Percentiles rank a stretch among this genome's conserved stretches.
These are phyloP conservation scores for Penicillium olsonii DNA, from an alignment of 2,329 filamentous ascomycete genomes.

Conservation along the genomic window DNA sequence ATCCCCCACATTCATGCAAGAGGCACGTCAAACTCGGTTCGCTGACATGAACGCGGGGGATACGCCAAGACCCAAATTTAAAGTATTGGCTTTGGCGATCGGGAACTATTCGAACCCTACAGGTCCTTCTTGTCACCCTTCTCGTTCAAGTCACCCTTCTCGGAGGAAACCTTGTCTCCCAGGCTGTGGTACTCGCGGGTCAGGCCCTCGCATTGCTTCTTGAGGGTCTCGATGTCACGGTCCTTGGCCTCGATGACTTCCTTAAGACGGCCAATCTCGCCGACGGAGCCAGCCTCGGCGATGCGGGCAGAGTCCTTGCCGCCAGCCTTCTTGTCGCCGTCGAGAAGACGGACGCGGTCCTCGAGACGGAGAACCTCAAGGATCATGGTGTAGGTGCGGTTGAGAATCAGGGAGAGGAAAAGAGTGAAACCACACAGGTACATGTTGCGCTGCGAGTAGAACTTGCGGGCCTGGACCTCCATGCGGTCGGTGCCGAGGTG, in stretches of 20 bases:
- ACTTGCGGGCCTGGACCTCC: constrained; percentile 98
- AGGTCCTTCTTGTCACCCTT: constrained; percentile 64
- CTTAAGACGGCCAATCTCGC: constrained; percentile 74
- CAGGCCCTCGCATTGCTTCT: constrained; percentile 87
- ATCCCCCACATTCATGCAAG: not conserved
- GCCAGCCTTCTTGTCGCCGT: constrained; percentile 63
- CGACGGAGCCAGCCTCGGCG: constrained; percentile 69
- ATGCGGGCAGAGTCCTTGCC: constrained; percentile 73
- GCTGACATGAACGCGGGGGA: not conserved
- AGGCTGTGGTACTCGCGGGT: constrained; percentile 83
- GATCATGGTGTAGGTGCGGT: constrained; percentile 98
- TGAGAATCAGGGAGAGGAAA: constrained; percentile 94
- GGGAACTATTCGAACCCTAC: constrained; percentile 32
- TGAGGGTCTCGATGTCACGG: constrained; percentile 78
- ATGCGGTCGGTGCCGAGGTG: constrained; percentile 91
- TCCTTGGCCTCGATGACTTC: constrained; percentile 73
- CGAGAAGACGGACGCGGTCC: constrained; percentile 82
- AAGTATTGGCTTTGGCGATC: not conserved
- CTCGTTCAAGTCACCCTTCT: constrained; percentile 45
- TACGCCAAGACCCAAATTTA: not conserved
- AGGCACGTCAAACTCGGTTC: too few species aligned
- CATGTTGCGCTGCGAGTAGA: constrained; percentile 99
- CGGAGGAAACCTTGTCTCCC: constrained; percentile 74
- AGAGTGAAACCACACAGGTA: constrained; percentile 99
- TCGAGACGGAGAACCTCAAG: constrained; percentile 88